Percentiles rank a stretch among this genome's conserved stretches.
Conservation (phyloP, 192 early-diverging fungal species). For the Coemansia sp. region DNA sequence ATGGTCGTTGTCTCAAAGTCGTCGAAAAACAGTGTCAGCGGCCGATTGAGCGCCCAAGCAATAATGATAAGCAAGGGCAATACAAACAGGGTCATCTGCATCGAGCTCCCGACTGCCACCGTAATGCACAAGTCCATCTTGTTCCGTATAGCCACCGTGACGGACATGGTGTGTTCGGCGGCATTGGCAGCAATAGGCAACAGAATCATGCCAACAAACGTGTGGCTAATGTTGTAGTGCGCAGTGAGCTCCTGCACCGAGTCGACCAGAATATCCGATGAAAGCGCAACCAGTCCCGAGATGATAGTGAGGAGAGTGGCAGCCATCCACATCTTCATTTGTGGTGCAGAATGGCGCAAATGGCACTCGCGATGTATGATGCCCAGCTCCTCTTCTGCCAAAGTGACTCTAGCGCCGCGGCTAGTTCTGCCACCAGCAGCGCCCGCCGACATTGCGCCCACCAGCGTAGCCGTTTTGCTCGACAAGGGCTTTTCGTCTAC, state of each 20-base stretch:
- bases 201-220: conserved; percentile 92
- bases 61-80: conserved; percentile 73
- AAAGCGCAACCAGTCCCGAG: conserved; percentile 73
- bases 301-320: conserved; percentile 60
- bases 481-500: not conserved
- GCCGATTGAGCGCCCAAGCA: conserved; percentile 75
- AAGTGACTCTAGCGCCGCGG: not conserved
- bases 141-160: conserved; percentile 83
- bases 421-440: not conserved
- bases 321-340: conserved; percentile 62
- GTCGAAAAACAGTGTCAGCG: conserved; percentile 81
- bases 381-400: not conserved
- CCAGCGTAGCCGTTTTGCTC: conserved; percentile 11
- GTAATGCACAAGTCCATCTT: conserved; percentile 84
- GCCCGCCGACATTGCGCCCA: not conserved
- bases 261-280: conserved; percentile 80
- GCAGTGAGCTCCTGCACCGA: conserved; percentile 59
- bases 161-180: conserved; percentile 83
- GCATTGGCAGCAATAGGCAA: conserved; percentile 90
- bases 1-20: conserved; percentile 81
- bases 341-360: conserved; percentile 46
- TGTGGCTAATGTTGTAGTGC: conserved; percentile 67
- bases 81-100: conserved; percentile 86
- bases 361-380: conserved; percentile 13
- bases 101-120: conserved; percentile 76